Percentiles rank a stretch among this genome's conserved stretches.
phyloP scores from a whole-genome alignment of 2,329 filamentous ascomycete genomes.

The Fusarium protoensiforme region DNA sequence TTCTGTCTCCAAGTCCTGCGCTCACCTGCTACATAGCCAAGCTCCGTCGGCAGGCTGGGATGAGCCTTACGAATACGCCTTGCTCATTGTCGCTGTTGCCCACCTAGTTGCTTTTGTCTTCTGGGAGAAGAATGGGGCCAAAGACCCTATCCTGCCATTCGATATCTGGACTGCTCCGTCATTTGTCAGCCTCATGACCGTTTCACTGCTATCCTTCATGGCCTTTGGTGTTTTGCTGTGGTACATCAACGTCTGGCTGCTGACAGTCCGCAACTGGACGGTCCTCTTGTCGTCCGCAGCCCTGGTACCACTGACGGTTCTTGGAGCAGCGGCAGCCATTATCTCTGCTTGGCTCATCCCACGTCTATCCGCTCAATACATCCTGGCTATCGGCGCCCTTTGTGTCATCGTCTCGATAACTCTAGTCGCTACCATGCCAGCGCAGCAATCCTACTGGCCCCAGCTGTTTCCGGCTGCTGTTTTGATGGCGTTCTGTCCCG shows the following conservation, averaged over 20 bases:
- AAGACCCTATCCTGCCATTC: slow-evolving; percentile 57
- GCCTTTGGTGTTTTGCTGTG: slow-evolving; percentile 45
- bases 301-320: neutral
- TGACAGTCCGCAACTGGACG: neutral
- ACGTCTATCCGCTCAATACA: neutral
- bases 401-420: slow-evolving; percentile 32
- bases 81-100: slow-evolving; percentile 13
- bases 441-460: neutral
- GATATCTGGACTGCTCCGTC: slow-evolving; percentile 55
- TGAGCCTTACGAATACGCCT: neutral
- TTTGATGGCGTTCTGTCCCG: neutral
- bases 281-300: neutral
- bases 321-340: neutral
- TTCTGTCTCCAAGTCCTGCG: slow-evolving; percentile 51
- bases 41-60: neutral
- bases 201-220: slow-evolving; percentile 55
- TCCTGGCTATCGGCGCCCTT: slow-evolving; percentile 47
- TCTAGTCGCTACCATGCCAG: slow-evolving; percentile 42
- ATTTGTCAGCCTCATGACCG: slow-evolving; percentile 53
- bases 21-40: slow-evolving; percentile 39
- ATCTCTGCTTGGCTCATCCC: neutral
- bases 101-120: slow-evolving; percentile 47
- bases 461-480: neutral
- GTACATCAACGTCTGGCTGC: neutral
- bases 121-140: slow-evolving; percentile 54